A percentile compares a stretch with the other conserved stretches of the same genome.
Evolutionary conservation across 1,284 basidiomycete genomes (phyloP).

Genomic region (Lignosus rhinocerotis): DNA sequence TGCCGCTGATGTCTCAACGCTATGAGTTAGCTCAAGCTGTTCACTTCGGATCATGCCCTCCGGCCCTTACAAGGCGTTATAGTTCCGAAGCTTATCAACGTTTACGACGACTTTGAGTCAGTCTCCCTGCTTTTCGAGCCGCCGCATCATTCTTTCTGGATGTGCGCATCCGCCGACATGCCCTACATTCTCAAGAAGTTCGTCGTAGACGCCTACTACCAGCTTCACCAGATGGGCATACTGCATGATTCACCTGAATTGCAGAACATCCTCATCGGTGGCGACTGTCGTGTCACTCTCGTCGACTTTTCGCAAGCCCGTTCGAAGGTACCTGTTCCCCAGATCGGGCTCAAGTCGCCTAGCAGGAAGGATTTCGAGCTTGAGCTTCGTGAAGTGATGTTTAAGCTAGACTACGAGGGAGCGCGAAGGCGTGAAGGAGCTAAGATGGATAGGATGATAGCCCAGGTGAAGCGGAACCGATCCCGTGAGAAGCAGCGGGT

Average conservation of each 20-base stretch:
- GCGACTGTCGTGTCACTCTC: conserved; percentile 54
- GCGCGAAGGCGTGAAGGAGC: conserved; percentile 27
- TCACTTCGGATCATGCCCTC: conserved; percentile 47
- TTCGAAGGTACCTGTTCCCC: conserved; percentile 38
- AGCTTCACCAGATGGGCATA: conserved; percentile 23
- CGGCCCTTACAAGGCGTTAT: conserved; percentile 51
- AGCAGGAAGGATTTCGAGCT: conserved; percentile 42
- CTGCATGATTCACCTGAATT: conserved; percentile 26
- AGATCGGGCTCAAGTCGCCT: conserved; percentile 39
- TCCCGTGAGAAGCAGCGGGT: background rate
- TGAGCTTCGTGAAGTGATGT: conserved; percentile 59
- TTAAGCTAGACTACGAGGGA: conserved; percentile 44
- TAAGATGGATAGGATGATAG: conserved; percentile 16
- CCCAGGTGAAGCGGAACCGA: conserved; percentile 7
- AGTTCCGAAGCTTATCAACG: conserved; percentile 54
- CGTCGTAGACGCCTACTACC: conserved; percentile 20
- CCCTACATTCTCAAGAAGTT: conserved; percentile 25
- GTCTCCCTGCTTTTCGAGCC: conserved; percentile 40
- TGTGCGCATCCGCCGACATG: conserved; percentile 28
- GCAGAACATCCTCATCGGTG: conserved; percentile 52
- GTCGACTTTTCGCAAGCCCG: conserved; percentile 56
- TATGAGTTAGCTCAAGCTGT: conserved; percentile 37
- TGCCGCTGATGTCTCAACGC: background rate
- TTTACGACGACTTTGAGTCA: conserved; percentile 40
- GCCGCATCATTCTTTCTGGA: conserved; percentile 30